Evolutionary conservation across 352 stramenopile genomes (phyloP).

Genomic region (Globisporangium lucens): DNA sequence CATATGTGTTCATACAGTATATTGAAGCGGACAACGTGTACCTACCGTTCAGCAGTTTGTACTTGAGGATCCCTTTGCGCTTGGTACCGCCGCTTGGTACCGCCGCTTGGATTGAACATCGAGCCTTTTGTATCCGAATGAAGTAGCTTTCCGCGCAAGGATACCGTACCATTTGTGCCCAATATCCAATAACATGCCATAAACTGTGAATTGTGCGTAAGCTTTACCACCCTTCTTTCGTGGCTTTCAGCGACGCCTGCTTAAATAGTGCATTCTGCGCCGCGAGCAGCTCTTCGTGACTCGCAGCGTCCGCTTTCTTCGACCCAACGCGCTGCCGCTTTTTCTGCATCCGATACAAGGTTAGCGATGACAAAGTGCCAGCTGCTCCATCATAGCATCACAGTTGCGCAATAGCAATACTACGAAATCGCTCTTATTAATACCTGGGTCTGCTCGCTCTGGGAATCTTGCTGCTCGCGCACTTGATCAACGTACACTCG

Average conservation of each 20-base stretch:
- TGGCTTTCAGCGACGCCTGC: constrained; percentile 53
- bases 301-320: constrained; percentile 35
- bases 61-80: no score
- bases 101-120: no score
- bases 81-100: no score
- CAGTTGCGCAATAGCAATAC: not conserved
- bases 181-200: no score
- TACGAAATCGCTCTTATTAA: not conserved
- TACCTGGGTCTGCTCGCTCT: constrained; percentile 30
- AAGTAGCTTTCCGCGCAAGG: no score
- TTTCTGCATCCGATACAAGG: constrained; percentile 13
- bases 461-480: constrained; percentile 26
- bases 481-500: constrained; percentile 30
- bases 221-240: constrained; percentile 59
- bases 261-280: constrained; percentile 78
- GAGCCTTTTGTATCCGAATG: no score
- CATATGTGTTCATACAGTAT: not conserved
- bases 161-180: no score
- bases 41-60: not conserved
- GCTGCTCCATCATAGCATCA: not conserved
- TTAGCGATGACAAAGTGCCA: not conserved
- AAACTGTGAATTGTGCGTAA: not conserved
- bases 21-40: not conserved
- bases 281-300: constrained; percentile 56
- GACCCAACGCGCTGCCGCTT: constrained; percentile 44